Evolutionary conservation across 441 rosid genomes (phyloP).

Genomic region (Francoa sonchifolia): DNA sequence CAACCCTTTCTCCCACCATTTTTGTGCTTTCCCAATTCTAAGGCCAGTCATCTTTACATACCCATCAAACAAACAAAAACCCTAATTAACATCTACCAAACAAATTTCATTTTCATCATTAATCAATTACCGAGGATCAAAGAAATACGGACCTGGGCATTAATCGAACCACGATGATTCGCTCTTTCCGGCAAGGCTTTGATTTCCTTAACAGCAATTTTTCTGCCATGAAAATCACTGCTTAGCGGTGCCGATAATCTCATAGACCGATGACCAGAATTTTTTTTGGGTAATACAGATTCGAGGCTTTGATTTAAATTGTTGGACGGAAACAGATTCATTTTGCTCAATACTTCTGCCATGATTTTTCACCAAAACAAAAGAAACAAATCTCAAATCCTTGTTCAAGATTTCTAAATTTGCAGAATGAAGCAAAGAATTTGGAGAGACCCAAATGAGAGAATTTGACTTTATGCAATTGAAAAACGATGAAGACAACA

Average conservation of each 20-base stretch:
- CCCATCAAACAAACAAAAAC: conserved; percentile 1
- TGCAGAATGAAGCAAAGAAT: too few relatives aligned
- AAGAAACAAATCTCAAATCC: too few relatives aligned
- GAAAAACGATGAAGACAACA: too few relatives aligned
- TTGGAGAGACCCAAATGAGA: too few relatives aligned
- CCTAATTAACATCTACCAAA: too few relatives aligned
- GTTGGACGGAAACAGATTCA: conserved; percentile 26
- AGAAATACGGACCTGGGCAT: conserved; percentile 33
- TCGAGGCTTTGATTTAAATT: conserved; percentile 11
- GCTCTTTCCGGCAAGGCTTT: conserved; percentile 14
- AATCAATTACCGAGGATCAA: neutral
- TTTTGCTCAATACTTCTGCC: conserved; percentile 40
- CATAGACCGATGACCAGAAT: conserved; percentile 22
- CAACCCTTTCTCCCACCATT: conserved; percentile 84
- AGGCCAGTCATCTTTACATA: conserved; percentile 23
- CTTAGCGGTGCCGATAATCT: conserved; percentile 12
- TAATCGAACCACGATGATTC: conserved; percentile 11
- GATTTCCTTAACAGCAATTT: conserved; percentile 20
- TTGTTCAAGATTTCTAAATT: too few relatives aligned
- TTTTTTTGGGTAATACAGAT: too few relatives aligned
- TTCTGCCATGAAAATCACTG: conserved; percentile 31
- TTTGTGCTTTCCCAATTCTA: conserved; percentile 41
- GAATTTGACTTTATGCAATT: too few relatives aligned
- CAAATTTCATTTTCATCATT: too few relatives aligned
- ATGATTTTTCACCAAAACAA: conserved; percentile 13